These are phyloP conservation scores for Lactifluus rugatus DNA, from an alignment of 768 basidiomycete species.

Conservation along the genomic window DNA sequence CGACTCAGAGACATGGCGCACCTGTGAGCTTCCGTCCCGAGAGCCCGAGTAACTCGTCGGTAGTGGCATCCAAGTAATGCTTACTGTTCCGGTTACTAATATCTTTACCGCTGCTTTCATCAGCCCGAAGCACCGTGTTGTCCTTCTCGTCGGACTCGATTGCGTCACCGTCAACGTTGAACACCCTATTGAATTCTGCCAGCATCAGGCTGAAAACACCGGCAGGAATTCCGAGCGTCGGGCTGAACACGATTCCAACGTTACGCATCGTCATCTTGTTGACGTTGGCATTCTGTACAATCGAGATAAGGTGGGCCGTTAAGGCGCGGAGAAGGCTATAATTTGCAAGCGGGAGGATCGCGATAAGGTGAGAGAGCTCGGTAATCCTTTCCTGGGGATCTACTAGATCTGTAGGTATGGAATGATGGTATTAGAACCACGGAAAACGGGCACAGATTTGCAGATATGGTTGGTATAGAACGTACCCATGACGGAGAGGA, in stretches of 20 bases:
- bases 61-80: conserved; percentile 75
- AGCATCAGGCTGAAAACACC: conserved; percentile 94
- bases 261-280: conserved; percentile 99
- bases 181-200: conserved; percentile 85
- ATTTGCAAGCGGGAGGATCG: conserved; percentile 81
- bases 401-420: conserved; percentile 57
- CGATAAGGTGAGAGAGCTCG: conserved; percentile 80
- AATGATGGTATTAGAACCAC: conserved; percentile 8
- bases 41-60: conserved; percentile 74
- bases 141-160: conserved; percentile 19
- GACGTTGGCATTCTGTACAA: conserved; percentile 79
- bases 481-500: conserved; percentile 89
- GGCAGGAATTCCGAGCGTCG: conserved; percentile 95
- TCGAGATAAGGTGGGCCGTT: conserved; percentile 88
- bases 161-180: conserved; percentile 57
- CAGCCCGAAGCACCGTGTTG: conserved; percentile 6
- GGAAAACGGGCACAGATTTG: conserved; percentile 1
- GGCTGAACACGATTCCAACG: conserved; percentile 97
- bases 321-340: conserved; percentile 91
- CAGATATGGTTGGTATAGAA: conserved; percentile 17
- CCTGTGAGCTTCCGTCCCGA: conserved; percentile 57
- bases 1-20: conserved; percentile 29
- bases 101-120: conserved; percentile 25
- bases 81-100: conserved; percentile 66
- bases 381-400: conserved; percentile 80